These are phyloP conservation scores for Apiospora marii DNA, from an alignment of 2,329 filamentous ascomycete species.

Conservation along the genomic window DNA sequence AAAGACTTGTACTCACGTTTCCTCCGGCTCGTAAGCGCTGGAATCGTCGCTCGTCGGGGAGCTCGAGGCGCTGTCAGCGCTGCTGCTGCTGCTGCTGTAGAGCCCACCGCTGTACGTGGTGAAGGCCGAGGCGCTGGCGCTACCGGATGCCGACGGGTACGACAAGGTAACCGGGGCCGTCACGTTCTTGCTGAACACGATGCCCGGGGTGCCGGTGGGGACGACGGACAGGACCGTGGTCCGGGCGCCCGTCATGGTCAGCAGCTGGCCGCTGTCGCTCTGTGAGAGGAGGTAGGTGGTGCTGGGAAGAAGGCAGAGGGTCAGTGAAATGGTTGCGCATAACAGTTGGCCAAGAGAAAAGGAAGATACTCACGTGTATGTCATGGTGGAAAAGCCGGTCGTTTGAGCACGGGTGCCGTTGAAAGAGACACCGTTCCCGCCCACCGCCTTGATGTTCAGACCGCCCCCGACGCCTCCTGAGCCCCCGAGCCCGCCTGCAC, in stretches of 20 bases:
- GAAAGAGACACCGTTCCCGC: not conserved
- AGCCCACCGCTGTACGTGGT: not conserved
- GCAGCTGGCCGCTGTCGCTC: not conserved
- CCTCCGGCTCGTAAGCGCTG: not conserved
- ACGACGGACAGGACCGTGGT: not conserved
- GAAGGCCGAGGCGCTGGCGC: not conserved
- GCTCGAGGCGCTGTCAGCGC: not conserved
- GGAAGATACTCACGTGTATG: not conserved
- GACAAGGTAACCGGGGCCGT: not conserved
- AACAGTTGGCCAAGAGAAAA: not conserved
- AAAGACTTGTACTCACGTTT: not conserved
- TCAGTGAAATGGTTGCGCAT: not conserved
- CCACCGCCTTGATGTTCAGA: not conserved
- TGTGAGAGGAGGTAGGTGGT: not conserved
- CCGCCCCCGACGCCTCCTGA: not conserved
- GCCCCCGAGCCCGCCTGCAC: not conserved
- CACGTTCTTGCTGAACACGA: conserved; percentile 10
- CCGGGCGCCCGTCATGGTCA: conserved; percentile 15
- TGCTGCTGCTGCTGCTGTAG: not conserved
- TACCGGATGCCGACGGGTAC: not conserved
- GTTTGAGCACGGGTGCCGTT: not conserved
- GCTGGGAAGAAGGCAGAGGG: not conserved
- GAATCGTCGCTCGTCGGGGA: not conserved
- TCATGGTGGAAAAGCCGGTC: not conserved
- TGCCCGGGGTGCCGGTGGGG: not conserved